These are phyloP conservation scores for Pholiota conissans DNA, from an alignment of 768 basidiomycete genomes.

Conservation along the genomic window DNA sequence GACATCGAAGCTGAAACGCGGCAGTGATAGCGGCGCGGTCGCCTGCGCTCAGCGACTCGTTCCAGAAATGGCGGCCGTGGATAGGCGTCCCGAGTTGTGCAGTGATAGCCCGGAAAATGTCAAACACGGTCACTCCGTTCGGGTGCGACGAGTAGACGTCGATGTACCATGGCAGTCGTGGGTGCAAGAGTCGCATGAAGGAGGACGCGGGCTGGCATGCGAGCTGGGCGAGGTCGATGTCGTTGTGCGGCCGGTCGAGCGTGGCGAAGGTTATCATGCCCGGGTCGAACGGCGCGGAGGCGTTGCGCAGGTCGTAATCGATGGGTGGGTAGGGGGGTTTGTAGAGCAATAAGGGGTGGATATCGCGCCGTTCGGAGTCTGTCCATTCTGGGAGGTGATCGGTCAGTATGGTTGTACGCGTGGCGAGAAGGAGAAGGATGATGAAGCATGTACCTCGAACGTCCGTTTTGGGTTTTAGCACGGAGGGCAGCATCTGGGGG, in stretches of 20 bases:
- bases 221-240: constrained; percentile 53
- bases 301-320: constrained; percentile 49
- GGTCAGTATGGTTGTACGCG: too few species aligned
- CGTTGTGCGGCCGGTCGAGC: constrained; percentile 41
- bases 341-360: constrained; percentile 31
- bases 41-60: constrained; percentile 48
- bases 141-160: constrained; percentile 48
- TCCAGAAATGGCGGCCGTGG: constrained; percentile 54
- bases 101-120: constrained; percentile 51
- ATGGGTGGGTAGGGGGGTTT: constrained; percentile 34
- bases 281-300: constrained; percentile 24
- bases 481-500: constrained; percentile 10
- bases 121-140: constrained; percentile 58
- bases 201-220: constrained; percentile 50
- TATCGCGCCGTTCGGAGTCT: constrained; percentile 30
- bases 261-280: constrained; percentile 42
- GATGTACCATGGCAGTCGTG: constrained; percentile 66
- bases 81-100: constrained; percentile 45
- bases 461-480: constrained; percentile 29
- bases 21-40: constrained; percentile 43
- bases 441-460: constrained; percentile 34
- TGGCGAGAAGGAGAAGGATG: too few species aligned
- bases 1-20: constrained; percentile 43
- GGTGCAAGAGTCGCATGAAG: constrained; percentile 56
- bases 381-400: constrained; percentile 18